Evolutionary conservation across 2,329 filamentous ascomycete species (phyloP).

Genomic region (Xylaria sp.): DNA sequence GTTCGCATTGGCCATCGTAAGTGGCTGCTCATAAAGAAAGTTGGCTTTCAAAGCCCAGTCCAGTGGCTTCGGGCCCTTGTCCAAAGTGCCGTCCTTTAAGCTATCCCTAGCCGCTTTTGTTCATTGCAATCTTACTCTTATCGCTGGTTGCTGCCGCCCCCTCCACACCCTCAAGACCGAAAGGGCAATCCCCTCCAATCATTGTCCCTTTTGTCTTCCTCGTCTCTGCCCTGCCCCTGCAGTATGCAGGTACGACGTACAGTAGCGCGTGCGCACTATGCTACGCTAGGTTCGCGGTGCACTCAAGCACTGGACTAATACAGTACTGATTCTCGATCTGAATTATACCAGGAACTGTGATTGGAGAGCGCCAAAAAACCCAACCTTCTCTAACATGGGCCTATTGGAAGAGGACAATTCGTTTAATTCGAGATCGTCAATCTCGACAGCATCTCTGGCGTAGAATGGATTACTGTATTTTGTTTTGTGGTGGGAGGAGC

Average conservation of each 20-base stretch:
- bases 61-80: slow-evolving; percentile 31
- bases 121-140: slow-evolving; percentile 46
- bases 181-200: slow-evolving; percentile 22
- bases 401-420: slow-evolving; percentile 6
- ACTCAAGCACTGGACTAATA: slow-evolving; percentile 18
- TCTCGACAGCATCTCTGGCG: not conserved
- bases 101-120: slow-evolving; percentile 37
- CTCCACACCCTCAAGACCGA: not conserved
- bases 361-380: not conserved
- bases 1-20: slow-evolving; percentile 35
- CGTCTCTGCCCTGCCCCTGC: slow-evolving; percentile 16
- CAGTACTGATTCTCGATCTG: slow-evolving; percentile 28
- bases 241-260: slow-evolving; percentile 35
- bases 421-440: slow-evolving; percentile 24
- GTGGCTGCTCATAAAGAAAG: slow-evolving; percentile 37
- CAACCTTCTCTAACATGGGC: slow-evolving; percentile 7
- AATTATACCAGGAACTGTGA: not conserved
- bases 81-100: not conserved
- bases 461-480: slow-evolving; percentile 12
- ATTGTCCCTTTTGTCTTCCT: not conserved
- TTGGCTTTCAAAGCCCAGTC: slow-evolving; percentile 3
- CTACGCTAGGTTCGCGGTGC: slow-evolving; percentile 6
- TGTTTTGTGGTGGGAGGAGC: not conserved
- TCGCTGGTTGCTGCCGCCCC: slow-evolving; percentile 31
- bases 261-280: not conserved